Conservation (phyloP, 257 asterid genomes). For the Ajuga chamaepitys region DNA sequence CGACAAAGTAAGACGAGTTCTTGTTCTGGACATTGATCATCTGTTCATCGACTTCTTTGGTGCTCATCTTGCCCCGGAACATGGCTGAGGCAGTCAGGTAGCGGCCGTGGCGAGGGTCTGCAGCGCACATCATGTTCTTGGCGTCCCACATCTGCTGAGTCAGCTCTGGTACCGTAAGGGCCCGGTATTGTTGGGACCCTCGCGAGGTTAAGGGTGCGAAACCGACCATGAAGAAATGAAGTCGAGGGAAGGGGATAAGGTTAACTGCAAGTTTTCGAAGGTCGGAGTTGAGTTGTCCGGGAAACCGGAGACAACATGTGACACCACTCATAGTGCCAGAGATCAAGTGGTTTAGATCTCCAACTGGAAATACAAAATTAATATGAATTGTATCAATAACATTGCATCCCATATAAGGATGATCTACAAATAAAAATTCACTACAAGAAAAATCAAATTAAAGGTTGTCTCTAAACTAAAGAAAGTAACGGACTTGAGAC, state of each 20-base stretch:
- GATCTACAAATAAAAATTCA: background rate
- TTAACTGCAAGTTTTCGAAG: constrained; percentile 49
- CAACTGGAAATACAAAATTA: constrained; percentile 28
- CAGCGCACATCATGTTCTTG: constrained; percentile 56
- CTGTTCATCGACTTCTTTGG: constrained; percentile 52
- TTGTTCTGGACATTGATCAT: constrained; percentile 53
- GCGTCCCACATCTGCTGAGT: constrained; percentile 64
- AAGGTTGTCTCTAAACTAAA: too few species aligned
- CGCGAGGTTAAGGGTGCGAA: constrained; percentile 47
- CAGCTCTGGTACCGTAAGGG: constrained; percentile 45
- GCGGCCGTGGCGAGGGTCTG: constrained; percentile 47
- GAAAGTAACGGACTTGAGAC: too few species aligned
- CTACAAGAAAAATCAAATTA: too few species aligned
- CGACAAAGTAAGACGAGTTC: constrained; percentile 48
- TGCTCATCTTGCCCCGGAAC: constrained; percentile 59
- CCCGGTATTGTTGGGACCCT: constrained; percentile 53
- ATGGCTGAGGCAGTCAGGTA: constrained; percentile 48
- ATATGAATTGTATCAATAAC: background rate
- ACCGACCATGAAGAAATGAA: constrained; percentile 55
- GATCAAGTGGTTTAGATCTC: constrained; percentile 60
- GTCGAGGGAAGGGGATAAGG: constrained; percentile 57
- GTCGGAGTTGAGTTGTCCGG: constrained; percentile 55
- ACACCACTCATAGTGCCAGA: constrained; percentile 63
- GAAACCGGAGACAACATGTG: constrained; percentile 58
- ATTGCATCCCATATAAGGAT: background rate